These are phyloP conservation scores for Coleophoma crateriformis DNA, from an alignment of 2,329 filamentous ascomycete genomes.

Conservation along the genomic window DNA sequence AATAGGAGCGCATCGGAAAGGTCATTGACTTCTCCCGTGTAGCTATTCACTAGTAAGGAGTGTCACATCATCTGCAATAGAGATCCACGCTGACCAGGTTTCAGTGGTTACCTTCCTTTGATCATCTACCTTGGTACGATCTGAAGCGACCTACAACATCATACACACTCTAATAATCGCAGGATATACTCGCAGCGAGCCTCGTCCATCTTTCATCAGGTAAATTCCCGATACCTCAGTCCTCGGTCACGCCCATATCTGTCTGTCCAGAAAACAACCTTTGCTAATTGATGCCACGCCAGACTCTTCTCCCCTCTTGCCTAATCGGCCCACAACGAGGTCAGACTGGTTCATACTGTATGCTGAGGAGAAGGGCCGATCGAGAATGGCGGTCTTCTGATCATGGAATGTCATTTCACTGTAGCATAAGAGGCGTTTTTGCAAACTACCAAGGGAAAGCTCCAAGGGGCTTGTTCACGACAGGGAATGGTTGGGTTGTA, in stretches of 20 bases:
- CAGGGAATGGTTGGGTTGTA: conserved; percentile 1
- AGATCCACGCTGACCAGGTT: conserved; percentile 27
- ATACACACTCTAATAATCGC: conserved; percentile 15
- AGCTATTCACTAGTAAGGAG: conserved; percentile 85
- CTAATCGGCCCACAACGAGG: conserved; percentile 28
- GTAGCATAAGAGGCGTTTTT: conserved; percentile 23
- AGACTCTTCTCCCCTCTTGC: conserved; percentile 62
- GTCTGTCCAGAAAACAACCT: background rate
- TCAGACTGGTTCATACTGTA: background rate
- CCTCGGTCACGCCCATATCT: conserved; percentile 33
- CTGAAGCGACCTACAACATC: background rate
- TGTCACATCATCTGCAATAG: background rate
- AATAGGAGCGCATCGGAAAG: conserved; percentile 92
- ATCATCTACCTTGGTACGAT: conserved; percentile 88
- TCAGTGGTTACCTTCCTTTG: conserved; percentile 88
- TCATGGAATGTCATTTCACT: conserved; percentile 5
- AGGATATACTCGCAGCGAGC: conserved; percentile 94
- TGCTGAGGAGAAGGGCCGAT: background rate
- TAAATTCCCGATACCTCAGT: conserved; percentile 38
- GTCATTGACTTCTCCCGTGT: conserved; percentile 92
- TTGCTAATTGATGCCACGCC: conserved; percentile 16
- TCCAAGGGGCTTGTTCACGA: conserved; percentile 3
- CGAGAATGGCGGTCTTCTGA: background rate
- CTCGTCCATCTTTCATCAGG: conserved; percentile 75
- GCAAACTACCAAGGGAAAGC: conserved; percentile 5